Percentiles rank a stretch among this genome's conserved stretches.
Conservation (phyloP, 306 rosid species). For the Echinosophora koreensis region DNA sequence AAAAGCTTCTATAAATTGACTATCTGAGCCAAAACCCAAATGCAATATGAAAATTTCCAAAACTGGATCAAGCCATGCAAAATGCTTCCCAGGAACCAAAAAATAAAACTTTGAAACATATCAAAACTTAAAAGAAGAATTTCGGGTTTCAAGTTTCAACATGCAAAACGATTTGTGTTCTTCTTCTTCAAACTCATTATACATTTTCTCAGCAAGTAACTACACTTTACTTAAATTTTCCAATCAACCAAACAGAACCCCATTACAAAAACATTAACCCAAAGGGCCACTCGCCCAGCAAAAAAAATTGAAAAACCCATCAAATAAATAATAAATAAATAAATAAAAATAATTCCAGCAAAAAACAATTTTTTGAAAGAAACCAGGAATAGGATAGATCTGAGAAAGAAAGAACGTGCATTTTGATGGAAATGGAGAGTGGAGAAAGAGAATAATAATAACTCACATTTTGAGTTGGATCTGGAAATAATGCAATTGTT, state of each 20-base stretch:
- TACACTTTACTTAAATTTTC: not conserved
- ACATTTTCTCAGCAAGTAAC: constrained; percentile 14
- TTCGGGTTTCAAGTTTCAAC: constrained; percentile 28
- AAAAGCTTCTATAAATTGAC: not conserved
- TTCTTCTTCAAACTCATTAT: constrained; percentile 7
- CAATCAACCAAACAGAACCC: constrained; percentile 45
- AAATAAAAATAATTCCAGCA: not conserved
- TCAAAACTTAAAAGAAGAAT: not conserved
- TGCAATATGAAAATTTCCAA: constrained; percentile 7
- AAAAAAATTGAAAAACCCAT: not conserved
- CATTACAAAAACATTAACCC: constrained; percentile 16
- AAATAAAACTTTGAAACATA: constrained; percentile 1
- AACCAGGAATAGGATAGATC: constrained; percentile 18
- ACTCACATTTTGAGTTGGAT: constrained; percentile 66
- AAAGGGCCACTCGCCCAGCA: constrained; percentile 17
- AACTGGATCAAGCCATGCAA: constrained; percentile 45
- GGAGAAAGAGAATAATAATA: not conserved
- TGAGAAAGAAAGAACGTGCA: constrained; percentile 12
- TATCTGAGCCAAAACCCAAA: not conserved
- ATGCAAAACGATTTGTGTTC: constrained; percentile 17
- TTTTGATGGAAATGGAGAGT: constrained; percentile 21
- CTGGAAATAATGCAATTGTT: constrained; percentile 51
- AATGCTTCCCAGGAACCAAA: constrained; percentile 17
- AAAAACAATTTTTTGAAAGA: not conserved
- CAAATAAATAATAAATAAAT: not conserved